A percentile compares a stretch with the other conserved stretches of the same genome.
Conservation (phyloP, 2,329 filamentous ascomycete species). For the Colletotrichum paranaense region DNA sequence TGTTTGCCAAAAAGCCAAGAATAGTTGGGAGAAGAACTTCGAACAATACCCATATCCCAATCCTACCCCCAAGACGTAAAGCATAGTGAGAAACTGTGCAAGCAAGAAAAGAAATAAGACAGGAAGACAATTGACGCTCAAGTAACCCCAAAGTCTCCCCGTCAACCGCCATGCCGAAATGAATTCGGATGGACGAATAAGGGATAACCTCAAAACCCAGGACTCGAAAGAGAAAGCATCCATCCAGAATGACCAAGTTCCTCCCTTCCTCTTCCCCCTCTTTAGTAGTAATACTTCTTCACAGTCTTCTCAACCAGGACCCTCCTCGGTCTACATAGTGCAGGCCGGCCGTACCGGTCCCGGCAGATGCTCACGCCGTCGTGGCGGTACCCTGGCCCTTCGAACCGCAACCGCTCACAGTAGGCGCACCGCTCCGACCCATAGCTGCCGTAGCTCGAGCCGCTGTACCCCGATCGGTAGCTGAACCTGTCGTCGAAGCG, state of each 20-base stretch:
- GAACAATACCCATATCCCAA: neutral
- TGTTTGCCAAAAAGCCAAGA: no score
- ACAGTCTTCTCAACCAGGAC: neutral
- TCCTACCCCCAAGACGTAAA: neutral
- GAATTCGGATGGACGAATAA: no score
- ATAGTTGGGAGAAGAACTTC: no score
- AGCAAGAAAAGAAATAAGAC: neutral
- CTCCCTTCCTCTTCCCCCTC: neutral
- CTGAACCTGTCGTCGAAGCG: neutral
- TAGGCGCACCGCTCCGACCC: neutral
- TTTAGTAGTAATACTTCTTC: slow-evolving; percentile 2
- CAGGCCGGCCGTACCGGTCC: neutral
- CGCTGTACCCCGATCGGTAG: neutral
- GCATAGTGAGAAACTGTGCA: neutral
- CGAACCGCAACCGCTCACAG: neutral
- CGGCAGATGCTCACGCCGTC: neutral
- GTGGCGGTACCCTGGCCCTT: neutral
- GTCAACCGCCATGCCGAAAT: no score
- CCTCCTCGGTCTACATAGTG: neutral
- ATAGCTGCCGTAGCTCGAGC: neutral
- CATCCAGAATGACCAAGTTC: slow-evolving; percentile 40
- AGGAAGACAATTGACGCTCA: neutral
- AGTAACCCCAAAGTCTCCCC: neutral
- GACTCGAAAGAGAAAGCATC: no score
- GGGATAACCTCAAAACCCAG: no score